A percentile compares a stretch with the other conserved stretches of the same genome.
Conservation (phyloP, 2,329 filamentous ascomycete genomes). For the Macrophomina phaseolina region DNA sequence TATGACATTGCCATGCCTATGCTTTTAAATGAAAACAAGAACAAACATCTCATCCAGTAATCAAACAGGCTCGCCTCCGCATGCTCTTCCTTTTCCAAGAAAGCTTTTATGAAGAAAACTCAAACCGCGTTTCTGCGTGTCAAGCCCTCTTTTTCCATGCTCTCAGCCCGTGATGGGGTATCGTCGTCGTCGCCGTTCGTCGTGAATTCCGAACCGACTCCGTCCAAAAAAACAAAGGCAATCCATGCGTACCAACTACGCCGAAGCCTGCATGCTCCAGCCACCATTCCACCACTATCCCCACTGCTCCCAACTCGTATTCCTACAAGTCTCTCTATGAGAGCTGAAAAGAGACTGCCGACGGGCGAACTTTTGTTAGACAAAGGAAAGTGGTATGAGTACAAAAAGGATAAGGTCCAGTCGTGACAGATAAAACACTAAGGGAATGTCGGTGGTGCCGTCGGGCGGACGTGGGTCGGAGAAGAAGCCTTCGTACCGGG, state of each 20-base stretch:
- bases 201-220: constrained; percentile 18
- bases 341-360: constrained; percentile 24
- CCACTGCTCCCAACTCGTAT: constrained; percentile 23
- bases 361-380: constrained; percentile 25
- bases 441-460: constrained; percentile 18
- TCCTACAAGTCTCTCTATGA: constrained; percentile 12
- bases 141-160: constrained; percentile 21
- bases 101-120: constrained; percentile 15
- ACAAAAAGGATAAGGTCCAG: constrained; percentile 21
- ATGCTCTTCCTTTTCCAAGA: constrained; percentile 24
- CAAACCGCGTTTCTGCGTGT: constrained; percentile 22
- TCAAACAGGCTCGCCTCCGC: constrained; percentile 20
- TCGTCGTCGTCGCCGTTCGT: constrained; percentile 23
- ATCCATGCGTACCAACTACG: constrained; percentile 21
- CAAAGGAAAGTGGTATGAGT: constrained; percentile 16
- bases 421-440: constrained; percentile 22
- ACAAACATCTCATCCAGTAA: constrained; percentile 25
- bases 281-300: constrained; percentile 1
- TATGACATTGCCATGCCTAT: constrained; percentile 21
- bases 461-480: constrained; percentile 23
- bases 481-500: constrained; percentile 12
- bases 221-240: constrained; percentile 15
- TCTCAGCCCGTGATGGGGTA: constrained; percentile 21
- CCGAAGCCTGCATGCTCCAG: constrained; percentile 5
- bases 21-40: constrained; percentile 17